Conservation (phyloP, 139 green algal species). For the Chlamydomonas eustigma region DNA sequence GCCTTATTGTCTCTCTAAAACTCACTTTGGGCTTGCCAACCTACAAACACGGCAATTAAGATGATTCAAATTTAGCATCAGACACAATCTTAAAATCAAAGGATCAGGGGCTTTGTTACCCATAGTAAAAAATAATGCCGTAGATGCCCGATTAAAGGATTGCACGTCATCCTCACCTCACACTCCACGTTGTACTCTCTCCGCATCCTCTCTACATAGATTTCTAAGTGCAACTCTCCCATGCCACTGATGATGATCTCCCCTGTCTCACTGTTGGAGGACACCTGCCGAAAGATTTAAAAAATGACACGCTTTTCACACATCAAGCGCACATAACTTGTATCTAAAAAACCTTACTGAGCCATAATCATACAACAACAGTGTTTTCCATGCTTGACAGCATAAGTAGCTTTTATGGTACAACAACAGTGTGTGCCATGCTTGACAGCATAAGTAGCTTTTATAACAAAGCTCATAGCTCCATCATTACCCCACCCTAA, state of each 20-base stretch:
- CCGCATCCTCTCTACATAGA: constrained; percentile 96
- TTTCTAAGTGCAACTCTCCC: constrained; percentile 97
- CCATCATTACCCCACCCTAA: constrained; percentile 58
- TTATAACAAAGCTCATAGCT: background rate
- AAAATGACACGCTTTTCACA: background rate
- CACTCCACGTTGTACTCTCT: constrained; percentile 90
- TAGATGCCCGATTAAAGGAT: no score
- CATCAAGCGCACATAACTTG: background rate
- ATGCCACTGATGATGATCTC: constrained; percentile 93
- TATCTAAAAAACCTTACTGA: background rate
- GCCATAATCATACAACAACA: background rate
- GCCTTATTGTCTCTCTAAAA: constrained; percentile 88
- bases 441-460: background rate
- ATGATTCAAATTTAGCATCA: no score
- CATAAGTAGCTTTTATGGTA: no score
- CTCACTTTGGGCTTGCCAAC: constrained; percentile 85
- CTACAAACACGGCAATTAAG: no score
- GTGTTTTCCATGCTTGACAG: no score
- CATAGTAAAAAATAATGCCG: no score
- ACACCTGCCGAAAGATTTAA: constrained; percentile 33
- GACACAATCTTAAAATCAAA: no score
- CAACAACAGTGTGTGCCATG: background rate
- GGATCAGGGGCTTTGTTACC: no score
- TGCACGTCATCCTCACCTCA: constrained; percentile 65
- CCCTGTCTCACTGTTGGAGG: constrained; percentile 63